Base-by-base conservation (phyloP, 805 yeast species). In the Sungouiella blattae region DNA sequence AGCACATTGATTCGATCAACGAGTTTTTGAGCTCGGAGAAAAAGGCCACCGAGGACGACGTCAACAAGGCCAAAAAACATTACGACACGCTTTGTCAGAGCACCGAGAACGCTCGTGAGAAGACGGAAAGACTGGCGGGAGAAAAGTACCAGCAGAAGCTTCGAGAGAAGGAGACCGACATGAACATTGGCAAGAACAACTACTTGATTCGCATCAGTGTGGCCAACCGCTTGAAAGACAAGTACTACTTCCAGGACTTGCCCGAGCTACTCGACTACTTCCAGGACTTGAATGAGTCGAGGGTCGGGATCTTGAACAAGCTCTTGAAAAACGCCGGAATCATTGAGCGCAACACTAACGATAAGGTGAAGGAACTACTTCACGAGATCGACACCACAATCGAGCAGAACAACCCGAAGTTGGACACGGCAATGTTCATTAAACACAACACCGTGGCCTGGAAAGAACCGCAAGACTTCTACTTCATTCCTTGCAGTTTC, bases 221-320 rank as follows among this genome's bases (percentile, higher is more conserved):
- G 18, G 93, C 95, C 35, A 93, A 93, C 61, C 73, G 98, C 41
- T 64, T 89, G 39, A 93, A 93, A 62, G 98, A 91, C 59, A 93
- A 93, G 60, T 88, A 79, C 62, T 89, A 71, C 58, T 88, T 83
- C 55, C 97, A 91, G 62, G 98, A 93, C 58, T 64, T 88, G 17
- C 98, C 98, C 0, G 96, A 89, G 58, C 60, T 87, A 26, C 67
- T 93, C 41, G 98, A 91, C 60, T 75, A 83, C 46, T 63, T 80
- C 48, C 98, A 93, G 64, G 86, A 82, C 48, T 64, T 89, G 45
- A 85, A 85, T 57, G 96, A 89, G 58, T 72, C 80, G 23, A 77
- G 89, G 40, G 88, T 85, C 1, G 68, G 76, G 12, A 73, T 83
- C 38, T 49, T 87, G 37, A 93, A 93, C 60, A 73, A 75, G 31